Base-by-base conservation (phyloP, 1,284 basidiomycete genomes). In the Pulchroboletus neoregius region DNA sequence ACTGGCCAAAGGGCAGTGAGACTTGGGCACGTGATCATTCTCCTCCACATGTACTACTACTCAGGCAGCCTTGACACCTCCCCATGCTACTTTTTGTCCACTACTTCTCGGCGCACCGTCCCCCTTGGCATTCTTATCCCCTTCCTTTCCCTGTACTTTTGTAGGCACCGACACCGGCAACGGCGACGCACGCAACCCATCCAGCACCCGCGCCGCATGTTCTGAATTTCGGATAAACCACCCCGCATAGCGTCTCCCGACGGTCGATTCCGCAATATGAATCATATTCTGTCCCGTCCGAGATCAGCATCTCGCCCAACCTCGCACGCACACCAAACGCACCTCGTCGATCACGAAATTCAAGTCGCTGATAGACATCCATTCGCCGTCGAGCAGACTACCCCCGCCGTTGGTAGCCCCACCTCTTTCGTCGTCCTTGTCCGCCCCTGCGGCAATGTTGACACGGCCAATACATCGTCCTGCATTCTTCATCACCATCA, bases 191-290 rank as follows among this genome's bases (percentile, higher is more conserved):
- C 82, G 82, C 56, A 94, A 73, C 46, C 84, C 82, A 59, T 93
- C 90, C 55, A 86, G 76, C 42, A 92, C 87, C 50, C 89, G 80
- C 63, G 91, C 87, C 10, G 91, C 84, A 58, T 92, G 82, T 68
- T 94, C 91, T 5, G 91, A 90, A 69, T 94, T 94, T 55, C 93
- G 85, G 69, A 97, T 93, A 73, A 97, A 97, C 91, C 92, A 96
- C 33, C 94, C 92, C 2, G 93, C 94, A 63, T 91, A 97, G 46
- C 92, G 83, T 41, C 94, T 72, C 18, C 94, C 93, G 11, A 95
- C 84, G 0, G 93, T 94, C 13, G 89, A 91, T 67, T 98, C 94
- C 13, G 91, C 87, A 58, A 98, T 93, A 61, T 95, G 91, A 7
- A 97, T 87, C 90, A 94, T 94, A 63, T 93, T 88, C 90, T 93